phyloP scores from a whole-genome alignment of 306 rosid genomes.

The Cucurbita argyrosperma region DNA sequence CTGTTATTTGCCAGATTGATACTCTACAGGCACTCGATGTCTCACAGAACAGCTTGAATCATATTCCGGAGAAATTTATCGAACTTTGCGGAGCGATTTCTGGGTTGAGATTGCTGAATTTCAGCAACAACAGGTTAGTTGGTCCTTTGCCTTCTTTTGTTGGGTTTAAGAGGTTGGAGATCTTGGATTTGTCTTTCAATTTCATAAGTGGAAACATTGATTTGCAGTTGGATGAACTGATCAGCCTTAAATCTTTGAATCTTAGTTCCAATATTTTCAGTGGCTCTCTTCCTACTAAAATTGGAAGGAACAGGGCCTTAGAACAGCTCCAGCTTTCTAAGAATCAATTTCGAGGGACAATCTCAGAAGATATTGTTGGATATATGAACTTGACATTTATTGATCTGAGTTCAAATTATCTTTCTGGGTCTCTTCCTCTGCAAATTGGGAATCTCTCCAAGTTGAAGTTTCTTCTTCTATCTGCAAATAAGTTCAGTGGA shows the following conservation, averaged over 20 bases:
- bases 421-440: slow-evolving; percentile 30
- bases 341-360: slow-evolving; percentile 17
- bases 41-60: slow-evolving; percentile 19
- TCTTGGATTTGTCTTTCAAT: slow-evolving; percentile 56
- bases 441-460: slow-evolving; percentile 39
- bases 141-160: slow-evolving; percentile 37
- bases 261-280: slow-evolving; percentile 11
- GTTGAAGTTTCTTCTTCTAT: slow-evolving; percentile 45
- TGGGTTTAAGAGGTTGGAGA: slow-evolving; percentile 45
- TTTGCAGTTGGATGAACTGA: slow-evolving; percentile 33
- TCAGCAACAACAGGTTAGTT: slow-evolving; percentile 25
- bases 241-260: slow-evolving; percentile 31
- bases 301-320: slow-evolving; percentile 38
- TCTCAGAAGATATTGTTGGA: slow-evolving; percentile 29
- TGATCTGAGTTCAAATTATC: slow-evolving; percentile 19
- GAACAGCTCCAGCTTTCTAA: slow-evolving; percentile 41
- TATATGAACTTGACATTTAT: slow-evolving; percentile 29
- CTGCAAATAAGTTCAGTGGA: slow-evolving; percentile 29
- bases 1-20: slow-evolving; percentile 36
- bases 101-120: slow-evolving; percentile 32
- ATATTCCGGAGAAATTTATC: slow-evolving; percentile 37
- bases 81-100: slow-evolving; percentile 35
- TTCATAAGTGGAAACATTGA: not conserved
- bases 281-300: slow-evolving; percentile 33
- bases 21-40: slow-evolving; percentile 48